Conservation (phyloP, 2,329 filamentous ascomycete genomes). For the Talaromyces albobiverticillius region DNA sequence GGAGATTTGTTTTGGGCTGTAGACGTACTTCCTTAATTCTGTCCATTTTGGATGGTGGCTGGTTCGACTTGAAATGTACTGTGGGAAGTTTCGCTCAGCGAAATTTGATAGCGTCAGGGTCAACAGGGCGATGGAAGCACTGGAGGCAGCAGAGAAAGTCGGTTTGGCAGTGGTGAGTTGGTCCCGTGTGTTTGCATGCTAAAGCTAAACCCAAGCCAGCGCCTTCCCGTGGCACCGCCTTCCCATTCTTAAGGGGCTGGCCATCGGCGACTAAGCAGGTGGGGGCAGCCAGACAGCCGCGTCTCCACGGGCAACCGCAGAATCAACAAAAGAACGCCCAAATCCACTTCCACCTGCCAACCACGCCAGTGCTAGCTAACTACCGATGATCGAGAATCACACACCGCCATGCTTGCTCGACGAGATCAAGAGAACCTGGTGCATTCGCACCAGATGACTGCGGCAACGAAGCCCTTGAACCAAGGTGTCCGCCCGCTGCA, state of each 20-base stretch:
- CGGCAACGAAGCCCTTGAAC: slow-evolving; percentile 68
- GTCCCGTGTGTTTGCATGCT: slow-evolving; percentile 11
- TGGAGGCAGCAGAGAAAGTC: slow-evolving; percentile 21
- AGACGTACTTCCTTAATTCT: slow-evolving; percentile 29
- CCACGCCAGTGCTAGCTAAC: not conserved
- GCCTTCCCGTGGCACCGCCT: slow-evolving; percentile 1
- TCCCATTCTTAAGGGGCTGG: slow-evolving; percentile 8
- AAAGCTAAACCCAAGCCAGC: slow-evolving; percentile 19
- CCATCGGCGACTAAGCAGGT: not conserved
- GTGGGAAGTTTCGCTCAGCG: slow-evolving; percentile 37
- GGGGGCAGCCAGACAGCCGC: not conserved
- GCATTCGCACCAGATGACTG: slow-evolving; percentile 68
- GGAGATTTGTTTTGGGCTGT: not conserved
- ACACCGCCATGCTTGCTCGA: slow-evolving; percentile 72
- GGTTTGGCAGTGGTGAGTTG: slow-evolving; percentile 13
- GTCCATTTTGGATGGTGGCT: slow-evolving; percentile 62
- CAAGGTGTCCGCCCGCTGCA: slow-evolving; percentile 60
- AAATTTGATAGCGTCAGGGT: slow-evolving; percentile 23
- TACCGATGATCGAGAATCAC: not conserved
- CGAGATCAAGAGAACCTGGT: slow-evolving; percentile 87
- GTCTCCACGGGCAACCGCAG: slow-evolving; percentile 41
- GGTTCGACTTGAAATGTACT: slow-evolving; percentile 26
- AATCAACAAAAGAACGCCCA: slow-evolving; percentile 23
- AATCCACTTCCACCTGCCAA: slow-evolving; percentile 21
- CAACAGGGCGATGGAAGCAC: slow-evolving; percentile 16